Base-by-base conservation (phyloP, 495 filamentous ascomycete species). In the Aspergillus mulundensis region DNA sequence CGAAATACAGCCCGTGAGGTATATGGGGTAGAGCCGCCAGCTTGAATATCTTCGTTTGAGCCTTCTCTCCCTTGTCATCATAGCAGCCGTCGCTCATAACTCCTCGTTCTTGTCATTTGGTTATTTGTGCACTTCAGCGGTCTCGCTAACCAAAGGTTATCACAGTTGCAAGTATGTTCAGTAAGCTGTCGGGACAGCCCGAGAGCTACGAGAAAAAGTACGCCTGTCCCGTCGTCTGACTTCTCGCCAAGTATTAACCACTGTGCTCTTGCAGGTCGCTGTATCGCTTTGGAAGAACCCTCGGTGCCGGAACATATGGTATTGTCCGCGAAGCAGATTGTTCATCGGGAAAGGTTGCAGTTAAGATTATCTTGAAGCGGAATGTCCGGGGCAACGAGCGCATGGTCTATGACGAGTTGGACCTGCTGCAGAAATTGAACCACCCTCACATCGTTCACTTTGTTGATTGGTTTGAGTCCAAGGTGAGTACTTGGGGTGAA, bases 361-460 rank as follows among this genome's bases (percentile, higher is more conserved):
- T 99, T 69, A 99, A 99, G 80, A 97, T 99, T 68, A 99, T 99
- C 67, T 79, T 99, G 61, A 99, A 99, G 84, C 97, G 96, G 76
- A 97, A 96, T 75, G 94, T 99, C 65, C 90, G 90, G 57, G 95
- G 94, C 52, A 97, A 97, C 62, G 94, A 99, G 75, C 83, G 84
- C 67, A 99, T 99, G 94, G 94, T 99, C 25, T 91, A 95, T 67
- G 95, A 97, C 75, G 94, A 99, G 76, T 79, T 99, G 64, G 82
- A 90, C 53, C 87, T 99, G 82, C 78, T 99, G 61, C 90, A 95
- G 74, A 77, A 81, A 34, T 83, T 99, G 62, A 81, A 92, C 60
- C 95, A 99, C 70, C 89, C 90, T 24, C 89, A 97, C 73, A 99
- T 99, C 67, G 95, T 99, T 71, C 86, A 87, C 57, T 99, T 99